These are phyloP conservation scores for Vigna trinervia DNA, from an alignment of 306 rosid genomes.

Conservation along the genomic window DNA sequence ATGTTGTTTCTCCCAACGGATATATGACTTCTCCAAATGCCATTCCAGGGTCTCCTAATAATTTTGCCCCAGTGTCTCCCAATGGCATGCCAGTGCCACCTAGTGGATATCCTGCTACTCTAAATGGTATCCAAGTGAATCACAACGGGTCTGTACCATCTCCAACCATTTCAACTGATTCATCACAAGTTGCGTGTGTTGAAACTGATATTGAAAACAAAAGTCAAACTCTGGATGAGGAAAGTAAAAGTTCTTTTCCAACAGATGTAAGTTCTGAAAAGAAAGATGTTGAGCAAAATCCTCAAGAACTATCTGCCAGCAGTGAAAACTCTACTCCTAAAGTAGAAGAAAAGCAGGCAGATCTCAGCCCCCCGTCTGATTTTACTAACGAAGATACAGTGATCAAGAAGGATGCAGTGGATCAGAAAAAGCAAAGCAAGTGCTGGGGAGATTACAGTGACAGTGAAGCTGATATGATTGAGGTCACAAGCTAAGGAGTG, in stretches of 20 bases:
- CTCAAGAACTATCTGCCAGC: conserved; percentile 52
- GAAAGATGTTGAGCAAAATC: conserved; percentile 51
- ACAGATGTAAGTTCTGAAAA: conserved; percentile 54
- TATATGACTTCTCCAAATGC: conserved; percentile 66
- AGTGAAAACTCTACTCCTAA: conserved; percentile 41
- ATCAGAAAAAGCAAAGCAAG: conserved; percentile 61
- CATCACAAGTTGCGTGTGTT: conserved; percentile 49
- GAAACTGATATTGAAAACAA: conserved; percentile 49
- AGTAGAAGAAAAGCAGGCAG: conserved; percentile 59
- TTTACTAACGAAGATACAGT: conserved; percentile 48
- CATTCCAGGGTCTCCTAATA: conserved; percentile 63
- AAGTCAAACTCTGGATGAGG: conserved; percentile 48
- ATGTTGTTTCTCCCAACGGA: conserved; percentile 74
- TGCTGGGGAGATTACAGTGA: conserved; percentile 99
- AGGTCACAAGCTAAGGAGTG: conserved; percentile 63
- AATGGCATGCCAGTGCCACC: conserved; percentile 60
- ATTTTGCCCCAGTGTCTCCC: conserved; percentile 68
- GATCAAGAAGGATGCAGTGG: conserved; percentile 41
- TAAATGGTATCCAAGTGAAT: conserved; percentile 54
- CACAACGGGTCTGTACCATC: conserved; percentile 65
- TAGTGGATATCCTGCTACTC: conserved; percentile 60
- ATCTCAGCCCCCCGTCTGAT: conserved; percentile 41
- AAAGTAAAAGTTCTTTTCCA: conserved; percentile 46
- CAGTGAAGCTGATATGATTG: conserved; percentile 70
- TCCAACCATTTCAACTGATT: conserved; percentile 62